Evolutionary conservation across 208 protist species (phyloP).

Genomic region (Herpetomonas tarakana): DNA sequence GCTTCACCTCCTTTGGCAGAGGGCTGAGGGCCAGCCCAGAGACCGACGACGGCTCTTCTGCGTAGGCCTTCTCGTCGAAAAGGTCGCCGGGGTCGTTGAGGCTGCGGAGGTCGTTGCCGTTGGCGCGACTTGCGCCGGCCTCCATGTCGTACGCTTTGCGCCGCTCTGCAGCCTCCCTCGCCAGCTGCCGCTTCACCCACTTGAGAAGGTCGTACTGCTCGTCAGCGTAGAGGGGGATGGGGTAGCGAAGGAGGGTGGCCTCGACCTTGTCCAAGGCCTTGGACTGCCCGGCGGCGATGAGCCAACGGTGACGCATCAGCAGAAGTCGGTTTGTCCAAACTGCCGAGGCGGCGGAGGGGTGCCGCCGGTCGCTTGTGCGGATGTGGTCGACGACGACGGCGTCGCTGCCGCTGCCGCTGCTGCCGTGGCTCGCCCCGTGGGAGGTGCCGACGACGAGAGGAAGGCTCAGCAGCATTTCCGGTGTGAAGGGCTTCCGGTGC

Average conservation of each 20-base stretch:
- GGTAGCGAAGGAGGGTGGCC: conserved; percentile 34
- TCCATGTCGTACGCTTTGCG: conserved; percentile 17
- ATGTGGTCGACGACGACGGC: too few relatives aligned
- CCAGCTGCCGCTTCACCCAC: conserved; percentile 18
- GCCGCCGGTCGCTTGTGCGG: too few relatives aligned
- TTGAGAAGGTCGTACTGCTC: conserved; percentile 32
- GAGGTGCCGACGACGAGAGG: background rate
- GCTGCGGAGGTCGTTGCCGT: background rate
- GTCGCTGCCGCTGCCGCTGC: too few relatives aligned
- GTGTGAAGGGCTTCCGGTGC: background rate
- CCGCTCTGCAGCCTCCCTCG: conserved; percentile 17
- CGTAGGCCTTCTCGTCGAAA: conserved; percentile 35
- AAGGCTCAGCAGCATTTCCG: background rate
- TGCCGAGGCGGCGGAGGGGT: conserved; percentile 11
- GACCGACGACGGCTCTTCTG: conserved; percentile 32
- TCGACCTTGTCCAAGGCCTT: conserved; percentile 39
- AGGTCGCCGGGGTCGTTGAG: background rate
- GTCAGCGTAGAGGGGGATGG: conserved; percentile 52
- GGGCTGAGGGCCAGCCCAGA: conserved; percentile 56
- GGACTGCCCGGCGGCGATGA: conserved; percentile 20
- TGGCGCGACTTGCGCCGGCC: background rate
- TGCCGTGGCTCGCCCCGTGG: background rate
- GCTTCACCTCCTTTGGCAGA: conserved; percentile 42
- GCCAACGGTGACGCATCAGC: conserved; percentile 65
- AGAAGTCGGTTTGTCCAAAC: conserved; percentile 25